These are phyloP conservation scores for Chaetomiaceae sp. DNA, from an alignment of 2,329 filamentous ascomycete genomes.

Conservation along the genomic window DNA sequence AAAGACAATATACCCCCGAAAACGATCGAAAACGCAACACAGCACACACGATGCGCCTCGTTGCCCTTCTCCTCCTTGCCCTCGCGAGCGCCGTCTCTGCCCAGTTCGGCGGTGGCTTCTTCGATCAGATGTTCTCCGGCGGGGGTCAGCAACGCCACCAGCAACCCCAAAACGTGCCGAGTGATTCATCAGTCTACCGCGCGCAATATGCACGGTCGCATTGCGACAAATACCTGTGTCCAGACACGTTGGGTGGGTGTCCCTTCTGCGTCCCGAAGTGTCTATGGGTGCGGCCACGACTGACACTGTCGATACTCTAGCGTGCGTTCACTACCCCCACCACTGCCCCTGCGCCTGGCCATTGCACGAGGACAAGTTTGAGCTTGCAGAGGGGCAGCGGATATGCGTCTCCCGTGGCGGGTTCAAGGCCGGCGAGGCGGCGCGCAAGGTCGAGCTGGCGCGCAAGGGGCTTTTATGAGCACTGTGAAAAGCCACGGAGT, in stretches of 20 bases:
- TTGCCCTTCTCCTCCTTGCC: slow-evolving; percentile 43
- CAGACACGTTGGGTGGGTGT: slow-evolving; percentile 65
- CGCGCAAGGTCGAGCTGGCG: slow-evolving; percentile 72
- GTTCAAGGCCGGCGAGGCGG: slow-evolving; percentile 65
- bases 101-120: slow-evolving; percentile 87
- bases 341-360: slow-evolving; percentile 92
- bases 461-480: slow-evolving; percentile 68
- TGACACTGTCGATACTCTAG: slow-evolving; percentile 34
- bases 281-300: background rate
- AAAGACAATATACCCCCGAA: too few relatives aligned
- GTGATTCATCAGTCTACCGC: slow-evolving; percentile 73
- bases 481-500: too few relatives aligned
- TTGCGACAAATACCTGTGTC: slow-evolving; percentile 92
- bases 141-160: slow-evolving; percentile 45
- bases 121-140: slow-evolving; percentile 90
- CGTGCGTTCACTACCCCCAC: slow-evolving; percentile 93
- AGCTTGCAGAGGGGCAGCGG: slow-evolving; percentile 64
- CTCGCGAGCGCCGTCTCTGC: slow-evolving; percentile 60
- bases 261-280: too few relatives aligned
- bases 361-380: slow-evolving; percentile 71
- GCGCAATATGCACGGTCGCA: slow-evolving; percentile 52
- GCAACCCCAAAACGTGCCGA: slow-evolving; percentile 72
- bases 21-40: background rate
- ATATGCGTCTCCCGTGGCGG: slow-evolving; percentile 73
- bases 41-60: slow-evolving; percentile 31